Evolutionary conservation across 148 eudicot species (phyloP).

Genomic region (Dianthus caryophyllus): DNA sequence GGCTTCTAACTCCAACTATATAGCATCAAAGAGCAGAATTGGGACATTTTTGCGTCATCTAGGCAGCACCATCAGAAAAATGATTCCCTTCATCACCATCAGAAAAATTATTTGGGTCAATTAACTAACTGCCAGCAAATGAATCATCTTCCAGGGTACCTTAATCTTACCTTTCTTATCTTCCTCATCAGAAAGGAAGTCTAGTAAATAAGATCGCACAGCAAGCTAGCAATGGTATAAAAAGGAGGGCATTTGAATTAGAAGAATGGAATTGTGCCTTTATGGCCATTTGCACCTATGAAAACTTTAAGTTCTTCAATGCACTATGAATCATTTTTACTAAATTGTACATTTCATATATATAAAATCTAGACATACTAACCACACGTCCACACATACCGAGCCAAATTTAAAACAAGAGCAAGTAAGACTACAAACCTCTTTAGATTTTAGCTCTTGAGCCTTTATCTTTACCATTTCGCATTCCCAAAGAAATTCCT

Average conservation of each 20-base stretch:
- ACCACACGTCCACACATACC: neutral
- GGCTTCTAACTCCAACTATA: too few relatives aligned
- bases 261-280: neutral
- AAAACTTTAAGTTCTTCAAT: neutral
- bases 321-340: neutral
- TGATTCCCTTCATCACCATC: too few relatives aligned
- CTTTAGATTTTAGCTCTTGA: slow-evolving; percentile 96
- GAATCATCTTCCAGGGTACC: neutral
- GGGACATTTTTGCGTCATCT: too few relatives aligned
- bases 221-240: too few relatives aligned
- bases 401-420: neutral
- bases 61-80: too few relatives aligned
- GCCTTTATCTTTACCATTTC: slow-evolving; percentile 97
- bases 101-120: too few relatives aligned
- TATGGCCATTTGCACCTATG: neutral
- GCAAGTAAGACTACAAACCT: slow-evolving; percentile 40
- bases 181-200: too few relatives aligned
- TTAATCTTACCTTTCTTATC: neutral
- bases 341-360: neutral
- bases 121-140: too few relatives aligned
- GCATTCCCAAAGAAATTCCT: slow-evolving; percentile 94
- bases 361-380: neutral
- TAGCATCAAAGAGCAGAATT: too few relatives aligned
- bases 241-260: neutral
- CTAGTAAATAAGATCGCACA: too few relatives aligned